Conservation (phyloP, 192 early-diverging fungal genomes). For the Glomus cerebriforme region DNA sequence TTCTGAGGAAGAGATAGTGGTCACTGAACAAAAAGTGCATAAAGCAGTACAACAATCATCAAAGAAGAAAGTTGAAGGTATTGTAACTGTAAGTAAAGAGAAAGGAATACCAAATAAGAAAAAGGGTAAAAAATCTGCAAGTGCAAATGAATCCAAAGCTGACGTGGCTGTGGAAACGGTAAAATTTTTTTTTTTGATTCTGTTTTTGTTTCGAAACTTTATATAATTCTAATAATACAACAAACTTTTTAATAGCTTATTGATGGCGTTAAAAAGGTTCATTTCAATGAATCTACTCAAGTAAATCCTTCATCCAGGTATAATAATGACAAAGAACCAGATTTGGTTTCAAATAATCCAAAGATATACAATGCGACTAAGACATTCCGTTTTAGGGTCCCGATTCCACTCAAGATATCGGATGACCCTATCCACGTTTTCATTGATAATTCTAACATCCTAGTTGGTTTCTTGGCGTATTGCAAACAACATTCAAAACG, state of each 20-base stretch:
- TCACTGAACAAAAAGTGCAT: background rate
- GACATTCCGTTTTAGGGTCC: background rate
- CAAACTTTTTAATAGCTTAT: background rate
- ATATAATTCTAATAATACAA: background rate
- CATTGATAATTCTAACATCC: conserved; percentile 52
- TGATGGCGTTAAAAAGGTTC: background rate
- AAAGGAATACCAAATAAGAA: background rate
- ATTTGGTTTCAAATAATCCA: background rate
- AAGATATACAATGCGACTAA: background rate
- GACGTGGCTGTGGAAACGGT: background rate
- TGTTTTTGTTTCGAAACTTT: background rate
- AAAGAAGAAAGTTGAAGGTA: conserved; percentile 19
- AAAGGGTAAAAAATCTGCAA: background rate
- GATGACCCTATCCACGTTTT: conserved; percentile 39
- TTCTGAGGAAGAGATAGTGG: conserved; percentile 24
- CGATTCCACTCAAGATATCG: conserved; percentile 29
- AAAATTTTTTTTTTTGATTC: background rate
- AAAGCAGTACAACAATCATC: background rate
- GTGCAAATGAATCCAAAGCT: background rate
- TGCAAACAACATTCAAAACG: conserved; percentile 7
- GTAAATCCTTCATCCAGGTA: background rate
- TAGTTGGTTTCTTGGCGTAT: conserved; percentile 42
- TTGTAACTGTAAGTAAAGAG: background rate
- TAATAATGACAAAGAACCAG: background rate
- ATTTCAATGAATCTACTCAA: background rate